Conservation (phyloP, 163 green algal genomes). For the Scenedesmus sp. region DNA sequence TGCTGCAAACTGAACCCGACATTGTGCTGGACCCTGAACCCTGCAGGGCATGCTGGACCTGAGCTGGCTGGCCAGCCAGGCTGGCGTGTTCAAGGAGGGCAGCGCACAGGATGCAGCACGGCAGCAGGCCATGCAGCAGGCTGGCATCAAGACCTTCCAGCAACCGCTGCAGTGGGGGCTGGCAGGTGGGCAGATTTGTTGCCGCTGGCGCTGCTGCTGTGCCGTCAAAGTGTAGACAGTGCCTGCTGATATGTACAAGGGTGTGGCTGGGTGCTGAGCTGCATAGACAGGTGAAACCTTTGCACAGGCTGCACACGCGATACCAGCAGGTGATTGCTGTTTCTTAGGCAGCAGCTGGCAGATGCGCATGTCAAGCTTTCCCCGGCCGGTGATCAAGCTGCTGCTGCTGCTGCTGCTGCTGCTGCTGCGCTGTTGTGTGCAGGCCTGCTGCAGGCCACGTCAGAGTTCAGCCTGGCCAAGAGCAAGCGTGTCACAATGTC, state of each 20-base stretch:
- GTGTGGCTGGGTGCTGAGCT: too few relatives aligned
- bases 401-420: background rate
- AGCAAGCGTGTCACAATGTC: background rate
- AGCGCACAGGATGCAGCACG: background rate
- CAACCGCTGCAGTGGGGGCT: constrained; percentile 5
- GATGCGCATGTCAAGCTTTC: background rate
- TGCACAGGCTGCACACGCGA: too few relatives aligned
- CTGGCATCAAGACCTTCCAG: constrained; percentile 34
- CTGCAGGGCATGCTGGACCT: constrained; percentile 29
- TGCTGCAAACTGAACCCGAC: background rate
- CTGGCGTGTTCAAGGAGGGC: background rate
- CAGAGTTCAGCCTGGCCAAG: constrained; percentile 20
- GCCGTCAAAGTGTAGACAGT: too few relatives aligned
- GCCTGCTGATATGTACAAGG: too few relatives aligned
- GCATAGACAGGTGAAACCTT: too few relatives aligned
- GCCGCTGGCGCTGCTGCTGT: background rate
- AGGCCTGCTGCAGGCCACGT: constrained; percentile 4
- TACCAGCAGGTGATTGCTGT: too few relatives aligned
- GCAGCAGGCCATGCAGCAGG: background rate
- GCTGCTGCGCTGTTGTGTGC: background rate
- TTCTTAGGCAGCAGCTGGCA: background rate
- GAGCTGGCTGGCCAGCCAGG: background rate
- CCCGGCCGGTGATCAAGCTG: background rate
- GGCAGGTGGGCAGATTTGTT: background rate
- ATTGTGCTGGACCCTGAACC: background rate